These are phyloP conservation scores for Globisporangium solare DNA, from an alignment of 352 stramenopile species.

Conservation along the genomic window DNA sequence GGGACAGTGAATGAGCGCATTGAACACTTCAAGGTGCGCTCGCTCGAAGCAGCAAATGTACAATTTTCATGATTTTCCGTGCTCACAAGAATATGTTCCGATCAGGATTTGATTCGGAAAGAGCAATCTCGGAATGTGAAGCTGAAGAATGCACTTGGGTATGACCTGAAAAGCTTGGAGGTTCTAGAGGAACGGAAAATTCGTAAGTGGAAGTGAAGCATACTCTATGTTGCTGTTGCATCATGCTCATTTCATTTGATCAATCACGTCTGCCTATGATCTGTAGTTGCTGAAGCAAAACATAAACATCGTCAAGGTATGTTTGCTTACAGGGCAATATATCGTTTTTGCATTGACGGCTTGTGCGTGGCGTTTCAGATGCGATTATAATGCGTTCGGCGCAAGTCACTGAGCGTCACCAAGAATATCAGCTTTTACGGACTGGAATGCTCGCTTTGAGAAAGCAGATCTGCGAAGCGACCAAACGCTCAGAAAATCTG, in stretches of 20 bases:
- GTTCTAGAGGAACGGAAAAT: conserved; percentile 39
- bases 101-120: conserved; percentile 33
- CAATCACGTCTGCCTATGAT: not conserved
- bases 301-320: conserved; percentile 36
- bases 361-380: conserved; percentile 17
- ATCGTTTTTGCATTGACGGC: not conserved
- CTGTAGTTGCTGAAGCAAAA: conserved; percentile 37
- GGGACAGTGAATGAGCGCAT: conserved; percentile 34
- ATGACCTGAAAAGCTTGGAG: conserved; percentile 27
- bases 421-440: conserved; percentile 26
- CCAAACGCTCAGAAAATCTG: conserved; percentile 18
- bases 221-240: no score
- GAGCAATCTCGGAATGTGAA: conserved; percentile 37
- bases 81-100: no score
- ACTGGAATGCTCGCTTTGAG: conserved; percentile 28
- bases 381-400: conserved; percentile 26
- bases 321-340: no score
- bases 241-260: not conserved
- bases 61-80: no score
- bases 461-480: conserved; percentile 22
- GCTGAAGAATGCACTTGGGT: conserved; percentile 22
- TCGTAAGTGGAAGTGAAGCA: conserved; percentile 16
- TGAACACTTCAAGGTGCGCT: conserved; percentile 47
- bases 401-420: conserved; percentile 26
- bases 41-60: not conserved